These are phyloP conservation scores for Plectosphaerella plurivora DNA, from an alignment of 2,329 filamentous ascomycete species.

Conservation along the genomic window DNA sequence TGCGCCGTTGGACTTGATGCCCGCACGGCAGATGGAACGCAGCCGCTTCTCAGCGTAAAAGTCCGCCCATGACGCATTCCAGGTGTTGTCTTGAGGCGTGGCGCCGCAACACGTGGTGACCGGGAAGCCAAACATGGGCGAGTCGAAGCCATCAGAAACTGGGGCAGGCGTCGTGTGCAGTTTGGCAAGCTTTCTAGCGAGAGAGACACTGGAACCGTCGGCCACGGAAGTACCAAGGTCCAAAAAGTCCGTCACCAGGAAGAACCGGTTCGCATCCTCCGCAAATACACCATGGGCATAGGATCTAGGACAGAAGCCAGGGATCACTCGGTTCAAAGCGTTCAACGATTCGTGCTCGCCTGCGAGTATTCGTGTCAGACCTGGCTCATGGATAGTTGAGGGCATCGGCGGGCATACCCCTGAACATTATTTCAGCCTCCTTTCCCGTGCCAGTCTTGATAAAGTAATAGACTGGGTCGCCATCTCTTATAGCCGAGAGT, in stretches of 20 bases:
- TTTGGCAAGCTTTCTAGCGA: conserved; percentile 73
- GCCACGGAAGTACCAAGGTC: conserved; percentile 48
- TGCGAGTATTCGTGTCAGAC: conserved; percentile 28
- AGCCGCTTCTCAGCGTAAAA: conserved; percentile 81
- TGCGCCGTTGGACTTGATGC: conserved; percentile 55
- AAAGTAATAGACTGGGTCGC: conserved; percentile 55
- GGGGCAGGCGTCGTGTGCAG: conserved; percentile 76
- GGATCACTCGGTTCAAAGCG: conserved; percentile 68
- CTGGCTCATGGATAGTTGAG: background rate
- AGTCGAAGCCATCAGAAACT: conserved; percentile 50
- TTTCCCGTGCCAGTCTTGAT: conserved; percentile 64
- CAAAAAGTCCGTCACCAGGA: conserved; percentile 76
- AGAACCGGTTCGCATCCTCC: conserved; percentile 46
- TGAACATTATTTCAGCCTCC: conserved; percentile 64
- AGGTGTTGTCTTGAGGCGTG: conserved; percentile 76
- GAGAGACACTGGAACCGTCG: conserved; percentile 44
- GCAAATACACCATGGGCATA: conserved; percentile 64
- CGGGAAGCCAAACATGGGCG: conserved; percentile 75
- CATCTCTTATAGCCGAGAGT: conserved; percentile 39
- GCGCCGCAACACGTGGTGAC: conserved; percentile 82
- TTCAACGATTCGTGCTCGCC: conserved; percentile 83
- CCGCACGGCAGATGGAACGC: conserved; percentile 55
- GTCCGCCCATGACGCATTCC: conserved; percentile 69
- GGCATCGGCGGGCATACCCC: conserved; percentile 35
- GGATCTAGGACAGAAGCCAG: conserved; percentile 70